These are phyloP conservation scores for Phialophora macrospora DNA, from an alignment of 2,329 filamentous ascomycete genomes.

Conservation along the genomic window DNA sequence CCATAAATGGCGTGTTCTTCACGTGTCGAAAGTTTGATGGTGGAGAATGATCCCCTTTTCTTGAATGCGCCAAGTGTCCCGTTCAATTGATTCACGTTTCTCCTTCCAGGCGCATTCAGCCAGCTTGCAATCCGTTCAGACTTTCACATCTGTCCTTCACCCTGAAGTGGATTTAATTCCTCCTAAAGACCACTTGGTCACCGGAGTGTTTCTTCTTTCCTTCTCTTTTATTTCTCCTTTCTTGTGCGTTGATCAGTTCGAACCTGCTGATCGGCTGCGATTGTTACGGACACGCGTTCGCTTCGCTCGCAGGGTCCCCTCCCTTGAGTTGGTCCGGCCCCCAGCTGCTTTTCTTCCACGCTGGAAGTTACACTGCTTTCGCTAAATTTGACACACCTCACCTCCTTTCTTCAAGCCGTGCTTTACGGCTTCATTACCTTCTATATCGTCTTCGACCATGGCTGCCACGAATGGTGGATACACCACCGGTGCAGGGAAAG, in stretches of 20 bases:
- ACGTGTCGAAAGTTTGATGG: conserved; percentile 16
- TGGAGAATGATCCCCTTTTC: conserved; percentile 18
- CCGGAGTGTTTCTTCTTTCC: conserved; percentile 22
- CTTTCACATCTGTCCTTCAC: conserved; percentile 13
- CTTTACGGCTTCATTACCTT: conserved; percentile 5
- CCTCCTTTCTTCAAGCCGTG: conserved; percentile 4
- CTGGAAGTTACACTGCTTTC: conserved; percentile 23
- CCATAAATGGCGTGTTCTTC: conserved; percentile 12
- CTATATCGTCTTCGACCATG: conserved; percentile 22
- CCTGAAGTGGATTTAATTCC: conserved; percentile 20
- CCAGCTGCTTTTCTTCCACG: conserved; percentile 12
- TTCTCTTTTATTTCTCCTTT: conserved; percentile 19
- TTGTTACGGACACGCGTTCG: conserved; percentile 10
- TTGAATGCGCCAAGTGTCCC: conserved; percentile 15
- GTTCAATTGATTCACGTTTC: conserved; percentile 14
- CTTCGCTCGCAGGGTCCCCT: conserved; percentile 1
- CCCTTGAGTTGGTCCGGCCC: conserved; percentile 6
- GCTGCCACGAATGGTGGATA: conserved; percentile 26
- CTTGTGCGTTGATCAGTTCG: conserved; percentile 9
- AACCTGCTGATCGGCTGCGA: conserved; percentile 13
- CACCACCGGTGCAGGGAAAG: conserved; percentile 41
- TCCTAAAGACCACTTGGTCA: conserved; percentile 26
- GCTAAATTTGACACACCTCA: conserved; percentile 10
- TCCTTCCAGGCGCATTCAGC: conserved; percentile 6
- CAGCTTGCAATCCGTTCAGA: conserved; percentile 18